phyloP scores from a whole-genome alignment of 2,329 filamentous ascomycete species.

The Scedosporium dehoogii region DNA sequence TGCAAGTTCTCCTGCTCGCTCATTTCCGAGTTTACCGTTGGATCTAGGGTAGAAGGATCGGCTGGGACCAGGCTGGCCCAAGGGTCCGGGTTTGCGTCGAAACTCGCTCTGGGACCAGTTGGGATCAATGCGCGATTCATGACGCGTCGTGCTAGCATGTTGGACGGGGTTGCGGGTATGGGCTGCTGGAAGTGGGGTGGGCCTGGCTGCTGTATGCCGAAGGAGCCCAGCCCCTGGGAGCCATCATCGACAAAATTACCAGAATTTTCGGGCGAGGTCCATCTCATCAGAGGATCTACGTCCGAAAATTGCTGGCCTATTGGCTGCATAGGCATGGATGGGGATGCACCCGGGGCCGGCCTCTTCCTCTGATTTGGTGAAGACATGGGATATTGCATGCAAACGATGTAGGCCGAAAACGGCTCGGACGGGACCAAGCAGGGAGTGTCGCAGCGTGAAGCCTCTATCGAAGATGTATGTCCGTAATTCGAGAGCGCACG shows the following conservation, averaged over 20 bases:
- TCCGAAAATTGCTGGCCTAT: conserved; percentile 3
- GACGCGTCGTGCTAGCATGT: conserved; percentile 41
- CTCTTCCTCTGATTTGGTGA: conserved; percentile 55
- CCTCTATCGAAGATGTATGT: background rate
- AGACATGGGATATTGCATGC: conserved; percentile 28
- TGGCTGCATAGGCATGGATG: conserved; percentile 45
- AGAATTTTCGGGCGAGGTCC: conserved; percentile 1
- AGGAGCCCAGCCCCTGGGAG: conserved; percentile 2
- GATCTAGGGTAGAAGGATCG: conserved; percentile 6
- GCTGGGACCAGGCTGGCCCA: conserved; percentile 26
- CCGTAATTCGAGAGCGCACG: background rate
- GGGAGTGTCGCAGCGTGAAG: too few species aligned
- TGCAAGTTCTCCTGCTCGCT: conserved; percentile 62
- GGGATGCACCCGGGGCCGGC: conserved; percentile 60
- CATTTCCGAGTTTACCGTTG: conserved; percentile 6
- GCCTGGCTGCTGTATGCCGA: background rate
- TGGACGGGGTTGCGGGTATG: conserved; percentile 26
- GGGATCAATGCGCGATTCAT: conserved; percentile 41
- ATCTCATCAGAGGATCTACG: background rate
- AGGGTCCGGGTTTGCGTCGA: conserved; percentile 28
- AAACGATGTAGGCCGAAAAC: background rate
- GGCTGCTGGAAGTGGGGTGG: conserved; percentile 6
- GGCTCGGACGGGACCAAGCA: background rate
- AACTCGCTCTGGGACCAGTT: conserved; percentile 25
- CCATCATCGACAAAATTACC: background rate